Conservation (phyloP, 495 filamentous ascomycete genomes). For the Aspergillus funiculosus region DNA sequence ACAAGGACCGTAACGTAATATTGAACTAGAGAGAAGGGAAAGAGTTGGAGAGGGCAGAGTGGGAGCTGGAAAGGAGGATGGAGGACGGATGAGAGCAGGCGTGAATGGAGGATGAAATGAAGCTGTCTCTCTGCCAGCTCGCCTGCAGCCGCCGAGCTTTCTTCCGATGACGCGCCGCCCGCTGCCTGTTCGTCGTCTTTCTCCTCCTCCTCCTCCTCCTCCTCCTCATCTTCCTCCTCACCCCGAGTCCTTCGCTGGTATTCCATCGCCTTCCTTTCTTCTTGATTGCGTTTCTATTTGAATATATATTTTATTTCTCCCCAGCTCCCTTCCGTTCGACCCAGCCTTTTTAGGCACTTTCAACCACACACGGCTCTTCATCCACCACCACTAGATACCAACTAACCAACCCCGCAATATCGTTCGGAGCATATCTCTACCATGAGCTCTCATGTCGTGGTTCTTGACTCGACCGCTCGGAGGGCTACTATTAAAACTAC, state of each 20-base stretch:
- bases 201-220: slow-evolving; percentile 2
- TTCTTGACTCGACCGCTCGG: slow-evolving; percentile 70
- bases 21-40: background rate
- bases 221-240: background rate
- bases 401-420: slow-evolving; percentile 24
- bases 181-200: slow-evolving; percentile 30
- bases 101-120: slow-evolving; percentile 26
- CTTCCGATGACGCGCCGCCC: slow-evolving; percentile 43
- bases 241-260: slow-evolving; percentile 1
- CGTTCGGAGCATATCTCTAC: slow-evolving; percentile 22
- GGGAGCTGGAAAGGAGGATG: slow-evolving; percentile 10
- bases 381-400: slow-evolving; percentile 1
- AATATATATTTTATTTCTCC: background rate
- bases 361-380: background rate
- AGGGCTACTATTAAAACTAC: slow-evolving; percentile 75
- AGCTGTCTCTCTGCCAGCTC: slow-evolving; percentile 18
- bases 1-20: background rate
- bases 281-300: background rate
- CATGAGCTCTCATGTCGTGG: slow-evolving; percentile 87
- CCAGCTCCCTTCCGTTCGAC: too few relatives aligned
- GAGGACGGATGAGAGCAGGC: slow-evolving; percentile 15
- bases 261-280: slow-evolving; percentile 1
- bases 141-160: slow-evolving; percentile 24
- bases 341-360: too few relatives aligned
- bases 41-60: slow-evolving; percentile 2